These are phyloP conservation scores for Liriodendron chinense DNA, from an alignment of 164 flowering plant species.

Conservation along the genomic window DNA sequence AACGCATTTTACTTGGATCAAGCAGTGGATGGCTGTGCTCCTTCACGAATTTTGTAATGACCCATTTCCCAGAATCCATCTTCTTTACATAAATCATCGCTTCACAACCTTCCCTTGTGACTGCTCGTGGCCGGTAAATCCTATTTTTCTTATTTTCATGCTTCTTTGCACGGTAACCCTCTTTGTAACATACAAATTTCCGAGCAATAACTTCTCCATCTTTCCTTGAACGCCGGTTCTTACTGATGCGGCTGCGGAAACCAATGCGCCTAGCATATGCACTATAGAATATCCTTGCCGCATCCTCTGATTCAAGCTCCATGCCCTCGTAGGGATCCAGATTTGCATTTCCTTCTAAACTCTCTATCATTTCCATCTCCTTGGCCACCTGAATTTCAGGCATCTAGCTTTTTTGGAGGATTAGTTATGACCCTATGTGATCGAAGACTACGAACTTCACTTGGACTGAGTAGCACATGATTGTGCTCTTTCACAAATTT, in stretches of 20 bases:
- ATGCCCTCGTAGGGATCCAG: conserved; percentile 50
- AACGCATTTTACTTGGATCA: conserved; percentile 58
- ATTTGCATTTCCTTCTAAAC: conserved; percentile 26
- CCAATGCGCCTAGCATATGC: conserved; percentile 48
- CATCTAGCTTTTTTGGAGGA: conserved; percentile 8
- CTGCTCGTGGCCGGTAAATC: conserved; percentile 19
- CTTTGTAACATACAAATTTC: conserved; percentile 41
- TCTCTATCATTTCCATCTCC: conserved; percentile 25
- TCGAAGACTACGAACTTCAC: conserved; percentile 12
- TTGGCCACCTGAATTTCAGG: conserved; percentile 18
- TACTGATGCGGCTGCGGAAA: conserved; percentile 41
- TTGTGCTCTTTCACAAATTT: conserved; percentile 19
- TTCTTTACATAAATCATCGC: conserved; percentile 23
- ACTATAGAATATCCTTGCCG: conserved; percentile 46
- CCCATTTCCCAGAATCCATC: conserved; percentile 15
- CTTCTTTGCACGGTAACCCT: conserved; percentile 20
- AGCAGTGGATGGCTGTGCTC: conserved; percentile 24
- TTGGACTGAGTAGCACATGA: conserved; percentile 18
- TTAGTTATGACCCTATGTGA: conserved; percentile 8
- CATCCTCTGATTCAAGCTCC: conserved; percentile 45
- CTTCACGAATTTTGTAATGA: conserved; percentile 19
- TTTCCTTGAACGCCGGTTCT: conserved; percentile 49
- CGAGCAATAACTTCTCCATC: conserved; percentile 52
- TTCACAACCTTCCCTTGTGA: conserved; percentile 18
- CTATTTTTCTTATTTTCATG: conserved; percentile 15